Base-by-base conservation (phyloP, 495 filamentous ascomycete species). In the Penicillium crystallinum region DNA sequence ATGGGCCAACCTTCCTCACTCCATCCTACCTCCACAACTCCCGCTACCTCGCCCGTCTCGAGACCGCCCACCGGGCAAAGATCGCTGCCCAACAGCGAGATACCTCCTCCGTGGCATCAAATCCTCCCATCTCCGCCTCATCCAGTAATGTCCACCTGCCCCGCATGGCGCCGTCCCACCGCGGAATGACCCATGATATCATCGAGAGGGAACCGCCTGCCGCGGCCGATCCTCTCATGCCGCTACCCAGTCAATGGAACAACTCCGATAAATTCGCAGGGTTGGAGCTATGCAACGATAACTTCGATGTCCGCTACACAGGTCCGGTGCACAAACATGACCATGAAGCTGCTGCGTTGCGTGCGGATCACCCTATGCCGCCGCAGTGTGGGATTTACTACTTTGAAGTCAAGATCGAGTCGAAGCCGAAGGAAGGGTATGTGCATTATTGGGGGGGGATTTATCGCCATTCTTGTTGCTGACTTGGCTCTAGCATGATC, bases 341-440 rank as follows among this genome's bases (percentile, higher is more conserved):
- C 30, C 86, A 90, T 64, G 93, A 97, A 62, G 89, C 90, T 44
- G 90, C 83, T 31, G 81, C 90, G 14, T 80, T 96, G 53, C 85
- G 93, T 30, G 82, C 95, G 31, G 89, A 99, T 61, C 77, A 91
- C 67, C 82, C 84, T 22, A 97, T 98, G 85, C 88, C 93, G n/a
- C 78, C 84, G 40, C 84, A 95, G 66, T 91, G 87, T 58, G 93
- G 93, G 0, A 86, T 98, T 48, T 97, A 96, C 69, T 99, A 99
- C 66, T 99, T 87, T 68, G 93, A 99, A 74, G 82, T 96, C 10
- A 87, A 83, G n/a, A 83, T 99, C 46, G 66, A 91, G 37, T 85
- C 87, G 3, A 88, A 86, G 59, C 87, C 86, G 56, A 87, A 89
- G 70, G 92, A 96, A 60, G 89, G 91, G 90, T 95, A 79, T 52